phyloP scores from a whole-genome alignment of 495 filamentous ascomycete species.

The Cercophora samala region DNA sequence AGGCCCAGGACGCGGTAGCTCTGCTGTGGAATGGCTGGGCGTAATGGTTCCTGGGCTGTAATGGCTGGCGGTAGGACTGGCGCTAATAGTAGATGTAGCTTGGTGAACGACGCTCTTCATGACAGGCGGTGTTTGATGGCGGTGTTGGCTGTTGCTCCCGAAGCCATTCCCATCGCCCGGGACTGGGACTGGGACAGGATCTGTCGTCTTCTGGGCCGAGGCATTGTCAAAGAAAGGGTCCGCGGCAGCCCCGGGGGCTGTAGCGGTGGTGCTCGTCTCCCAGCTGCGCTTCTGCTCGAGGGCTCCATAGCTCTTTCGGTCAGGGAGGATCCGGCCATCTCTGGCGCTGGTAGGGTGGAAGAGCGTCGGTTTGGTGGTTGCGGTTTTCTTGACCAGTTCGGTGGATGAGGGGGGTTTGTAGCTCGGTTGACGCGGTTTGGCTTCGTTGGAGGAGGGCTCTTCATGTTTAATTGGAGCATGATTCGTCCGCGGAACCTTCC shows the following conservation, averaged over 20 bases:
- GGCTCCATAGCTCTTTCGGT: constrained; percentile 23
- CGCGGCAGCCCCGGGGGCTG: not conserved
- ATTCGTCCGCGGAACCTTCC: constrained; percentile 11
- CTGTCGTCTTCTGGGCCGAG: not conserved
- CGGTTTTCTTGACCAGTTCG: constrained; percentile 14
- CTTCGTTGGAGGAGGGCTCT: not conserved
- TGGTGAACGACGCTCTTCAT: not conserved
- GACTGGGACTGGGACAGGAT: not conserved
- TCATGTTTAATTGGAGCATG: not conserved
- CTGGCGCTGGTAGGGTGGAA: constrained; percentile 14
- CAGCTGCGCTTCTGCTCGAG: constrained; percentile 14
- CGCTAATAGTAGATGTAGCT: not conserved
- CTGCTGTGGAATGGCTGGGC: not conserved
- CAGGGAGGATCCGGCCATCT: constrained; percentile 15
- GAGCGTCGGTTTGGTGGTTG: constrained; percentile 5
- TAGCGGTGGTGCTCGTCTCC: constrained; percentile 4
- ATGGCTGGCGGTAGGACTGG: not conserved
- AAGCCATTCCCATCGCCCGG: not conserved
- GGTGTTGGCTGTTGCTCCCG: not conserved
- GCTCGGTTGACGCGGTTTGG: not conserved
- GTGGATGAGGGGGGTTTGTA: not conserved
- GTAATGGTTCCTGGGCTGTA: not conserved
- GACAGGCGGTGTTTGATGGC: not conserved
- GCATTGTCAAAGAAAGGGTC: constrained; percentile 6
- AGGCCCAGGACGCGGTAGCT: not conserved